These are phyloP conservation scores for Termitomyces sp. DNA, from an alignment of 768 basidiomycete species.

Conservation along the genomic window DNA sequence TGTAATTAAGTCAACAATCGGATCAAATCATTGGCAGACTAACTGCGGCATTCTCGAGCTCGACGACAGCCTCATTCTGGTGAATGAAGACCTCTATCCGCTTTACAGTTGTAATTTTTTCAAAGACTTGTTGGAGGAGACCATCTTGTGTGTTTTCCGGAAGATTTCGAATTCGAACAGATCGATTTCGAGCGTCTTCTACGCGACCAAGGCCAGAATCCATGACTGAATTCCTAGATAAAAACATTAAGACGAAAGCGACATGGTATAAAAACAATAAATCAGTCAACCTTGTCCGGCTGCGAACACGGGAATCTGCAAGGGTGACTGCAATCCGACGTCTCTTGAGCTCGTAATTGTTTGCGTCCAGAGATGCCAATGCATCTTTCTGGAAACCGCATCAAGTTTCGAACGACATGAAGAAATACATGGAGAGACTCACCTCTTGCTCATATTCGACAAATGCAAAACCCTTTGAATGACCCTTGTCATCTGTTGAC, in stretches of 20 bases:
- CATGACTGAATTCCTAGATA: constrained; percentile 31
- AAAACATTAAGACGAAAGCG: not conserved
- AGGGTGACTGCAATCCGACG: constrained; percentile 87
- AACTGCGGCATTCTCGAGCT: constrained; percentile 63
- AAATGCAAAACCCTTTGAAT: constrained; percentile 84
- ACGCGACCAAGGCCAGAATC: constrained; percentile 52
- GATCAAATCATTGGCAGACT: constrained; percentile 15
- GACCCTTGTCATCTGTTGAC: constrained; percentile 62
- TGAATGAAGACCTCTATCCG: constrained; percentile 73
- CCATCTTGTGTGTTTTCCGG: constrained; percentile 83
- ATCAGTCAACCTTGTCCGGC: constrained; percentile 41
- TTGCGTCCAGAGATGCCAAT: constrained; percentile 63
- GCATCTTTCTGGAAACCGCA: constrained; percentile 53
- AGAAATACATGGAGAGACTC: constrained; percentile 12
- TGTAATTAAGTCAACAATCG: not conserved
- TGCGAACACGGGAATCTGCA: constrained; percentile 64
- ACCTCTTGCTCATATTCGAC: constrained; percentile 87
- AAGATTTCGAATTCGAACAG: constrained; percentile 71
- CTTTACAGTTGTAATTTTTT: constrained; percentile 66
- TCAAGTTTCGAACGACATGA: not conserved
- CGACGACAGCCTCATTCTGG: constrained; percentile 54
- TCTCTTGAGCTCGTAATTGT: constrained; percentile 85
- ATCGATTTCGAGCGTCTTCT: constrained; percentile 59
- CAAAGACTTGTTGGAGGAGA: constrained; percentile 82
- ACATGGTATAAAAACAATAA: not conserved